Percentiles rank a stretch among this genome's conserved stretches.
These are phyloP conservation scores for Infundibulicybe gibba DNA, from an alignment of 768 basidiomycete genomes.

Conservation along the genomic window DNA sequence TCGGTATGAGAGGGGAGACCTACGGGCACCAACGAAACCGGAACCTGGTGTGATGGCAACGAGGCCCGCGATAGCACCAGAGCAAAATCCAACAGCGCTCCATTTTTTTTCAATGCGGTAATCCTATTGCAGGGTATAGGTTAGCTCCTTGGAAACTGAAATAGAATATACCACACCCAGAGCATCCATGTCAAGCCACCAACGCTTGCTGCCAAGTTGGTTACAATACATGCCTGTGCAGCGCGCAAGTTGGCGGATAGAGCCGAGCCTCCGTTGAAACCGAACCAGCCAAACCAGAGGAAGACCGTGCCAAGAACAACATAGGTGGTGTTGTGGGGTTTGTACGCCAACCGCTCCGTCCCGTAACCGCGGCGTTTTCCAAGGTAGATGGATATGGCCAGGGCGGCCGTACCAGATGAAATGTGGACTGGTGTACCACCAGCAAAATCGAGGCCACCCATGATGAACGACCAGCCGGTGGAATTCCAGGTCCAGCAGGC, in stretches of 20 bases:
- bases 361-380: slow-evolving; percentile 92
- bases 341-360: slow-evolving; percentile 87
- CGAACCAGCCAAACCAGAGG: slow-evolving; percentile 97
- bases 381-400: slow-evolving; percentile 88
- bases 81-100: slow-evolving; percentile 93
- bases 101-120: slow-evolving; percentile 92
- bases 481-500: slow-evolving; percentile 97
- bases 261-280: slow-evolving; percentile 92
- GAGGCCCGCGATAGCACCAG: slow-evolving; percentile 87
- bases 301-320: slow-evolving; percentile 91
- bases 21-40: slow-evolving; percentile 76
- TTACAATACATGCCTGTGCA: slow-evolving; percentile 85
- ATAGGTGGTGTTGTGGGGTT: slow-evolving; percentile 89
- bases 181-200: slow-evolving; percentile 92
- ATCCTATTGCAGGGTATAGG: slow-evolving; percentile 43
- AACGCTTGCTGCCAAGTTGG: slow-evolving; percentile 88
- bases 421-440: slow-evolving; percentile 98
- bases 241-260: slow-evolving; percentile 87
- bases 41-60: slow-evolving; percentile 89
- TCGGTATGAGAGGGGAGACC: slow-evolving; percentile 17
- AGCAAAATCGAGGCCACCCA: slow-evolving; percentile 89
- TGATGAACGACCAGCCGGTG: slow-evolving; percentile 68
- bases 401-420: slow-evolving; percentile 85
- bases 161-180: slow-evolving; percentile 44
- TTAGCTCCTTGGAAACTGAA: background rate